A percentile compares a stretch with the other conserved stretches of the same genome.
phyloP scores from a whole-genome alignment of 768 basidiomycete genomes.

The Tephrocybe sp. region DNA sequence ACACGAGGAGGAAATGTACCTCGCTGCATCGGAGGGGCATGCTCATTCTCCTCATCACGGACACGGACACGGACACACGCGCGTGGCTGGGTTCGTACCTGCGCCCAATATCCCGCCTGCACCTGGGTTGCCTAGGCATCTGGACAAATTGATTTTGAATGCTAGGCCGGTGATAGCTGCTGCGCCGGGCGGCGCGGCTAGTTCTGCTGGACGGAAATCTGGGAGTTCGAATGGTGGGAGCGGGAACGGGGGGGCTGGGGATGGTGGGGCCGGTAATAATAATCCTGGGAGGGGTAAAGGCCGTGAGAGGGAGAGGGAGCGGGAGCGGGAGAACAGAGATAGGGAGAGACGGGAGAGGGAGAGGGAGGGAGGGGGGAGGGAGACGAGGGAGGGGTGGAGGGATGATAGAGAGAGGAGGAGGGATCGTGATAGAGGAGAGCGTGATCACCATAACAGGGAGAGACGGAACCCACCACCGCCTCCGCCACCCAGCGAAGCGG shows the following conservation, averaged over 20 bases:
- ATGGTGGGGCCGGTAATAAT: slow-evolving; percentile 14
- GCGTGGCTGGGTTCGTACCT: slow-evolving; percentile 44
- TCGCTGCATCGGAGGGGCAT: slow-evolving; percentile 45
- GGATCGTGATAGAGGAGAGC: slow-evolving; percentile 4
- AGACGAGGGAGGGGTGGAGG: slow-evolving; percentile 14
- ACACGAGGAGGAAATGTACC: slow-evolving; percentile 77
- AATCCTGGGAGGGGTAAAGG: slow-evolving; percentile 19
- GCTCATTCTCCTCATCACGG: slow-evolving; percentile 25
- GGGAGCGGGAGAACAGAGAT: slow-evolving; percentile 20
- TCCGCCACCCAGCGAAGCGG: slow-evolving; percentile 19
- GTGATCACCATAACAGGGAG: no score
- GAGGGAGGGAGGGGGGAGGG: slow-evolving; percentile 12
- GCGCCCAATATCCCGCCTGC: slow-evolving; percentile 85
- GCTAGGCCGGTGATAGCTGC: slow-evolving; percentile 28
- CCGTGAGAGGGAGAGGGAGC: slow-evolving; percentile 17
- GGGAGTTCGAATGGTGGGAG: slow-evolving; percentile 21
- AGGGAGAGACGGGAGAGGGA: slow-evolving; percentile 22
- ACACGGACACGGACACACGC: slow-evolving; percentile 19
- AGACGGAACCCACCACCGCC: slow-evolving; percentile 15
- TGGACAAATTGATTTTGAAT: slow-evolving; percentile 94
- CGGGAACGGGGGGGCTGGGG: slow-evolving; percentile 11
- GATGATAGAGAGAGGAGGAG: slow-evolving; percentile 19
- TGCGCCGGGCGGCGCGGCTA: slow-evolving; percentile 23
- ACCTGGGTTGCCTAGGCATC: slow-evolving; percentile 81
- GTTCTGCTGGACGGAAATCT: slow-evolving; percentile 29